Evolutionary conservation across 768 basidiomycete species (phyloP).

Genomic region (Leccinum disarticulatum): DNA sequence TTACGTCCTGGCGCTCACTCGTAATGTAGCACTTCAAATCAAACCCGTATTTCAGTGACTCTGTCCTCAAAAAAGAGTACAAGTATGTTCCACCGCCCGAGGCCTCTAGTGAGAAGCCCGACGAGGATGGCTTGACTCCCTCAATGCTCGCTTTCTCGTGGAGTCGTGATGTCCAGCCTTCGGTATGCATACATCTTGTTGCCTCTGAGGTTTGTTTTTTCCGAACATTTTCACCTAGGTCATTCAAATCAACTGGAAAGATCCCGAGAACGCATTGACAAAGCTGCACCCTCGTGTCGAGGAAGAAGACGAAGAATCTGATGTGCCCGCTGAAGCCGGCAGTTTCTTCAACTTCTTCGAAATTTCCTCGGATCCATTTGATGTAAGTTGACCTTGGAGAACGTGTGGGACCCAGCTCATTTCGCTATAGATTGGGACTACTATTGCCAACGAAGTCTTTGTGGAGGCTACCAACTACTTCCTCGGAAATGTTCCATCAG

Average conservation of each 20-base stretch:
- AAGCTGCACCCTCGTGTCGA: slow-evolving; percentile 70
- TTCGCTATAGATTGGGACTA: slow-evolving; percentile 58
- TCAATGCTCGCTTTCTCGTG: slow-evolving; percentile 81
- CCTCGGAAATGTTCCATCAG: slow-evolving; percentile 61
- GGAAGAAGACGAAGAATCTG: slow-evolving; percentile 56
- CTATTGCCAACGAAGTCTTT: slow-evolving; percentile 77
- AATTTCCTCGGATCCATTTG: slow-evolving; percentile 57
- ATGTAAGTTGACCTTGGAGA: slow-evolving; percentile 46
- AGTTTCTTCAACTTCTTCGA: slow-evolving; percentile 92
- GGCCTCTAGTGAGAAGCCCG: slow-evolving; percentile 55
- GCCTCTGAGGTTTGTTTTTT: neutral
- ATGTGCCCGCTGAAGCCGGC: slow-evolving; percentile 63
- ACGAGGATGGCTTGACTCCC: slow-evolving; percentile 72
- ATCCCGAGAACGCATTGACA: slow-evolving; percentile 70
- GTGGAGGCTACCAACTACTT: slow-evolving; percentile 81
- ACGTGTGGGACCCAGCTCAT: slow-evolving; percentile 9
- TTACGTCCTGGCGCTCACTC: slow-evolving; percentile 5
- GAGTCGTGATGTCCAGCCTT: slow-evolving; percentile 68
- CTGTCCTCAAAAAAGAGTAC: slow-evolving; percentile 79
- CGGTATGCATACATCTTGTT: slow-evolving; percentile 43
- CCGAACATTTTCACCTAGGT: slow-evolving; percentile 39
- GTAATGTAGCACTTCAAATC: slow-evolving; percentile 70
- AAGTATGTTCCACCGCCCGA: slow-evolving; percentile 60
- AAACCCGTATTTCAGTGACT: slow-evolving; percentile 80
- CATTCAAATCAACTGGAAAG: slow-evolving; percentile 79